Evolutionary conservation across 257 asterid species (phyloP).

Genomic region (Lithospermum erythrorhizon): DNA sequence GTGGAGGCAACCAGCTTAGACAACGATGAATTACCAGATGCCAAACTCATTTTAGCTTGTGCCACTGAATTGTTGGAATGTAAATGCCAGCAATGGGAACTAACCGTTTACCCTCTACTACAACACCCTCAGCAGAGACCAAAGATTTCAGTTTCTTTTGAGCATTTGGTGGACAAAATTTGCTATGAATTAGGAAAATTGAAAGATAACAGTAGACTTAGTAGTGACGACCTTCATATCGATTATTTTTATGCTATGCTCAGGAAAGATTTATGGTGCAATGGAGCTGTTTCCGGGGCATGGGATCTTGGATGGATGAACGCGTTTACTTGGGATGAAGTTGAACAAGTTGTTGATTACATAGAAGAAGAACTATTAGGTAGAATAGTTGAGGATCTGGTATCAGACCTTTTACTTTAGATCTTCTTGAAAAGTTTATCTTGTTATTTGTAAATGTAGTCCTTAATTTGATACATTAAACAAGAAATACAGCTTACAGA

Average conservation of each 20-base stretch:
- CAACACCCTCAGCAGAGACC: background rate
- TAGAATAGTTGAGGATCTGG: conserved; percentile 20
- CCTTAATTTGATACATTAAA: too few species aligned
- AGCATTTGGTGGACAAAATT: conserved; percentile 19
- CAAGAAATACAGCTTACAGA: too few species aligned
- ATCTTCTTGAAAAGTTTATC: background rate
- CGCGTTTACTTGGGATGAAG: conserved; percentile 21
- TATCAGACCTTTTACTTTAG: conserved; percentile 13
- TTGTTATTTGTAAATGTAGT: too few species aligned
- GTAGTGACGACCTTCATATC: conserved; percentile 6
- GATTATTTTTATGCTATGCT: conserved; percentile 16
- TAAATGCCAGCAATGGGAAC: conserved; percentile 15
- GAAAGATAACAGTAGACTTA: conserved; percentile 10
- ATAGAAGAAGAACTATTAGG: conserved; percentile 20
- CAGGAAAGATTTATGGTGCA: conserved; percentile 22
- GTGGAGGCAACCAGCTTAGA: conserved; percentile 4
- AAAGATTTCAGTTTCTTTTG: conserved; percentile 14
- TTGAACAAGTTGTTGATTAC: conserved; percentile 19
- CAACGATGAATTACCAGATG: conserved; percentile 4
- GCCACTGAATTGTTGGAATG: conserved; percentile 25
- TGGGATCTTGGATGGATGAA: conserved; percentile 36
- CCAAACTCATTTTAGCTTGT: conserved; percentile 19
- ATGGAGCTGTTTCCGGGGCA: conserved; percentile 17
- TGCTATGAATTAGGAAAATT: conserved; percentile 22
- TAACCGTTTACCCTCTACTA: conserved; percentile 5